Base-by-base conservation (phyloP, 164 flowering plant species). In the Umbellularia californica region DNA sequence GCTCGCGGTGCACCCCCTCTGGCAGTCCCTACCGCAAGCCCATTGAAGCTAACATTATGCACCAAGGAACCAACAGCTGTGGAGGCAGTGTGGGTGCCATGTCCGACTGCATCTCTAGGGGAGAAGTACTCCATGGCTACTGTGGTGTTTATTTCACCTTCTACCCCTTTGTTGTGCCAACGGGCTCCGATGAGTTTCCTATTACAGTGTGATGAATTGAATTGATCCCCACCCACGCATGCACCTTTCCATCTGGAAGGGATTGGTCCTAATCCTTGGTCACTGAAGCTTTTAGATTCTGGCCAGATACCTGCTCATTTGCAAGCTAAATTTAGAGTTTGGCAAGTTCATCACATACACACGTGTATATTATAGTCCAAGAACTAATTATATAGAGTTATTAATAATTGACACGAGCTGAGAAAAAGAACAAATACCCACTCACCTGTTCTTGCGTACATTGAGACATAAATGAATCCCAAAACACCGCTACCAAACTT, bases 291-390 rank as follows among this genome's bases (percentile, higher is more conserved):
- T 55, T 41, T 25, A 3, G 78, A 70, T 64, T 76, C 78, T 3
- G 78, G 78, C 78, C 78, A 76, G 11, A 76, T 51, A 35, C 74
- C 74, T 70, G 20, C 12, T 51, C 41, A 76, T 35, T 27, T 27
- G 28, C 28, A 27, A 27, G 28, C 28, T 27, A 27, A 27, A 27
- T 27, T 27, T 27, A 27, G 28, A 27, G 28, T 27, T 27, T 2
- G 28, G 28, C 28, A 27, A 27, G 28, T 27, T 27, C 28, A 27
- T 2, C 41, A 5, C 41, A 33, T 0, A 33, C 41, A 4, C 35
- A 33, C 35, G 0, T 33, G 5, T 33, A 33, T 33, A 33, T 33
- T 0, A 33, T 5, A 33, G 5, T 33, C 41, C 41, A 33, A 5
- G 5, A 4, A 33, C 7, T 33, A 33, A 33, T 33, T 4, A 33